Percentiles rank a stretch among this genome's conserved stretches.
phyloP scores from a whole-genome alignment of 768 basidiomycete genomes.

The Hydnum rufescens region DNA sequence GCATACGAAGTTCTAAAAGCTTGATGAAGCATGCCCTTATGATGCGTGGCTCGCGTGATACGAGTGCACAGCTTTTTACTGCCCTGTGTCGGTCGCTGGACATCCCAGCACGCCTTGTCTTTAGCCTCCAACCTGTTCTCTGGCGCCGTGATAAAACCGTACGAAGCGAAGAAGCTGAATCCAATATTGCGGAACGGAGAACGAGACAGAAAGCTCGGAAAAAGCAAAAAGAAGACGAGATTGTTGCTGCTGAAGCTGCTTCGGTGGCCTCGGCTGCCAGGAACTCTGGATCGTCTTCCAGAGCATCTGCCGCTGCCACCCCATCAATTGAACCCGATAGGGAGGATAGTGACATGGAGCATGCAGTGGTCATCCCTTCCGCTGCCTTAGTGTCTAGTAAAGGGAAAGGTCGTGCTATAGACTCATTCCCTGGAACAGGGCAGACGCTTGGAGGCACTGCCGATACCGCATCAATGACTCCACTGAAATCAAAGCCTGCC shows the following conservation, averaged over 20 bases:
- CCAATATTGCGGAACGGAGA: conserved; percentile 17
- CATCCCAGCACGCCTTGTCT: conserved; percentile 71
- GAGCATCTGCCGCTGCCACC: background rate
- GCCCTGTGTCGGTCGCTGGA: conserved; percentile 70
- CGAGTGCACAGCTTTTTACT: conserved; percentile 79
- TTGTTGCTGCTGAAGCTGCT: conserved; percentile 23
- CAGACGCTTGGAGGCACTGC: conserved; percentile 1
- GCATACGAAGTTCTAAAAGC: conserved; percentile 57
- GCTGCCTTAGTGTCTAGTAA: conserved; percentile 3
- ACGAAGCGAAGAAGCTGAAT: conserved; percentile 18
- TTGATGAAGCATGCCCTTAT: conserved; percentile 85
- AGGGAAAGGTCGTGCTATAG: conserved; percentile 18
- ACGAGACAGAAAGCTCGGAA: conserved; percentile 19
- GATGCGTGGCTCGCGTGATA: conserved; percentile 63
- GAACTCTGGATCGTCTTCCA: background rate
- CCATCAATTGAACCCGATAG: background rate
- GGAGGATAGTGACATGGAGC: background rate
- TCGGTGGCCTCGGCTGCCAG: background rate
- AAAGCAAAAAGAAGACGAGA: conserved; percentile 20
- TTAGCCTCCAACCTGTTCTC: conserved; percentile 79
- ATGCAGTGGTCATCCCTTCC: too few species aligned
- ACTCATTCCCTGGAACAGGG: conserved; percentile 4
- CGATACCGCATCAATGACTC: conserved; percentile 8
- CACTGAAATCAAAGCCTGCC: conserved; percentile 12
- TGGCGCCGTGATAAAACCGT: conserved; percentile 30